phyloP scores from a whole-genome alignment of 78 protist species.

The Pelomyxa schiedti region DNA sequence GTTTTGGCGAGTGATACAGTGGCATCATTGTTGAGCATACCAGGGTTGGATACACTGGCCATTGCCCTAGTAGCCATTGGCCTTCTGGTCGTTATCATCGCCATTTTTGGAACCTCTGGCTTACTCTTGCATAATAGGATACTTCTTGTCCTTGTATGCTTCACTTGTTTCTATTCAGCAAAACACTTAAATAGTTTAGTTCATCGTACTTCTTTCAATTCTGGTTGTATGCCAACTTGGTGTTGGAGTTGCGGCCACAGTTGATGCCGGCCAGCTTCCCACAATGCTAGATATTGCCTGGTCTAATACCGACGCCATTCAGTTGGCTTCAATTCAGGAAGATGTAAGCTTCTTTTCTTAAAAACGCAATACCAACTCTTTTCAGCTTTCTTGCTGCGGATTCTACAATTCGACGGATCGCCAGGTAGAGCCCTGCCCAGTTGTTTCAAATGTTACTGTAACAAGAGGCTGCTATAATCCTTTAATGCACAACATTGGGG shows the following conservation, averaged over 20 bases:
- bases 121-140: not conserved
- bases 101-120: not conserved
- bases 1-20: no score
- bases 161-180: not conserved
- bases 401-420: not conserved
- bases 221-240: not conserved
- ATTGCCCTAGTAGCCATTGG: not conserved
- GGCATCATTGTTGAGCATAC: not conserved
- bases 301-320: no score
- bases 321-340: no score
- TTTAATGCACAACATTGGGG: no score
- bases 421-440: not conserved
- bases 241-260: not conserved
- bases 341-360: no score
- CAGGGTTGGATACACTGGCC: not conserved
- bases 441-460: no score
- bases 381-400: not conserved
- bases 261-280: not conserved
- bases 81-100: not conserved
- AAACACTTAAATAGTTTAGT: not conserved
- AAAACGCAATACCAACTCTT: no score
- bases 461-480: no score
- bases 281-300: not conserved
- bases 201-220: not conserved
- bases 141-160: not conserved